Evolutionary conservation across 352 stramenopile genomes (phyloP).

Genomic region (Globisporangium paroecandrum): DNA sequence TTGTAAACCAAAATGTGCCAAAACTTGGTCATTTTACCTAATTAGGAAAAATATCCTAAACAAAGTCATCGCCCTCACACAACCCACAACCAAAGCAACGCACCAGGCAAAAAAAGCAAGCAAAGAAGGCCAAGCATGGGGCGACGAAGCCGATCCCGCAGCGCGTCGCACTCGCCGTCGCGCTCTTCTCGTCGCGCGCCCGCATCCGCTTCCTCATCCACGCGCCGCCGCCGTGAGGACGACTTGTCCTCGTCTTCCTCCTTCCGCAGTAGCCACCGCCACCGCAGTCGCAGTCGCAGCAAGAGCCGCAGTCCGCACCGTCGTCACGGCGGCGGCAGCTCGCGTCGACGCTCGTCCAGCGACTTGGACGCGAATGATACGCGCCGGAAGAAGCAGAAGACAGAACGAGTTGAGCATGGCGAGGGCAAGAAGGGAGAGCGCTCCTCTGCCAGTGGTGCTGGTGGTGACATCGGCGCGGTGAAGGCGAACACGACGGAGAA

Average conservation of each 20-base stretch:
- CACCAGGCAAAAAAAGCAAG: neutral
- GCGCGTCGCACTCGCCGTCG: constrained; percentile 25
- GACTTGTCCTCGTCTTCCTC: constrained; percentile 15
- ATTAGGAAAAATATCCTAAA: neutral
- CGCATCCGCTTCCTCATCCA: constrained; percentile 13
- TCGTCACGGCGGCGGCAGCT: constrained; percentile 4
- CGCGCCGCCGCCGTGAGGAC: constrained; percentile 20
- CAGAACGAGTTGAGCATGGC: neutral
- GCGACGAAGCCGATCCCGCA: constrained; percentile 25
- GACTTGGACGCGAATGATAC: constrained; percentile 13
- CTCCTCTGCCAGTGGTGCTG: neutral
- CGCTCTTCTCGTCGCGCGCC: constrained; percentile 23
- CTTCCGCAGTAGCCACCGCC: neutral
- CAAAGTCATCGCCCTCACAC: neutral
- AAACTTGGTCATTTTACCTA: neutral
- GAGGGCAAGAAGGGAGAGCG: neutral
- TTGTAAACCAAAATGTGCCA: neutral
- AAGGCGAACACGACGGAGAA: constrained; percentile 44
- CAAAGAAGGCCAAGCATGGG: constrained; percentile 7
- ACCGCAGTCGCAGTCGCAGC: constrained; percentile 26
- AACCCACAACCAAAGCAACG: neutral
- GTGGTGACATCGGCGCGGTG: neutral
- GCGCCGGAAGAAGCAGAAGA: constrained; percentile 1
- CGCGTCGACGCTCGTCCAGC: constrained; percentile 12
- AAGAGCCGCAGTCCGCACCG: constrained; percentile 21